Evolutionary conservation across 371 early-diverging fungal genomes (phyloP).

Genomic region (Dichotomocladium elegans): DNA sequence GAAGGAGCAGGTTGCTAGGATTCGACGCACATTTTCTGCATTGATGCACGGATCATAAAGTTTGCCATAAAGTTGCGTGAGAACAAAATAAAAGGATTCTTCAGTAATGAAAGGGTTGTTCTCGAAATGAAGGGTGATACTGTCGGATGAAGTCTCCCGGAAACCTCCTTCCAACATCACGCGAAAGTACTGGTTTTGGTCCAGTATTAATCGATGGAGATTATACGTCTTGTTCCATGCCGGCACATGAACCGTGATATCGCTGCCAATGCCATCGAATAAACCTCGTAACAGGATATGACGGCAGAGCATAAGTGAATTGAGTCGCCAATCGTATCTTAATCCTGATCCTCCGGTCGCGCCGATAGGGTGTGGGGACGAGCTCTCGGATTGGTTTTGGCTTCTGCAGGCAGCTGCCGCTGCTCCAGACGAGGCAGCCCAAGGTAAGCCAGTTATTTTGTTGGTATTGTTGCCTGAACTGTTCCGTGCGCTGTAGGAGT

Average conservation of each 20-base stretch:
- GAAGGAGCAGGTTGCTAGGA: slow-evolving; percentile 58
- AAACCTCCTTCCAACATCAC: slow-evolving; percentile 51
- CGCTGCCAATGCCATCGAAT: slow-evolving; percentile 52
- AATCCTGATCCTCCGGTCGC: too few relatives aligned
- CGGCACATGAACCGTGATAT: slow-evolving; percentile 41
- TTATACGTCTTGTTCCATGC: slow-evolving; percentile 50
- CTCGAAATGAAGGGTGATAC: slow-evolving; percentile 48
- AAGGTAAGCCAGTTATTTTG: too few relatives aligned
- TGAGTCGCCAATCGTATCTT: slow-evolving; percentile 36
- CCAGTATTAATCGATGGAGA: slow-evolving; percentile 54
- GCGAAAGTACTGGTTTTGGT: slow-evolving; percentile 56
- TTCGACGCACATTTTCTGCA: slow-evolving; percentile 35
- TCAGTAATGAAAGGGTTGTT: slow-evolving; percentile 51
- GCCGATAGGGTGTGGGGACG: too few relatives aligned
- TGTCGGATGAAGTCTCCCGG: slow-evolving; percentile 35
- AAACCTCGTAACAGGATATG: slow-evolving; percentile 56
- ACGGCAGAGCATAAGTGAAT: slow-evolving; percentile 37
- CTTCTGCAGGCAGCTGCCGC: too few relatives aligned
- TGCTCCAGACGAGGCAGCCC: too few relatives aligned
- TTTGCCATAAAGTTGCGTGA: slow-evolving; percentile 48
- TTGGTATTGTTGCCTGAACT: too few relatives aligned
- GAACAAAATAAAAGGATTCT: slow-evolving; percentile 55
- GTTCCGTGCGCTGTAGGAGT: too few relatives aligned
- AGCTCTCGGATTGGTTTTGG: too few relatives aligned
- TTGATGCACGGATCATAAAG: slow-evolving; percentile 31